Conservation (phyloP, 805 yeast species). For the Lachancea waltii region DNA sequence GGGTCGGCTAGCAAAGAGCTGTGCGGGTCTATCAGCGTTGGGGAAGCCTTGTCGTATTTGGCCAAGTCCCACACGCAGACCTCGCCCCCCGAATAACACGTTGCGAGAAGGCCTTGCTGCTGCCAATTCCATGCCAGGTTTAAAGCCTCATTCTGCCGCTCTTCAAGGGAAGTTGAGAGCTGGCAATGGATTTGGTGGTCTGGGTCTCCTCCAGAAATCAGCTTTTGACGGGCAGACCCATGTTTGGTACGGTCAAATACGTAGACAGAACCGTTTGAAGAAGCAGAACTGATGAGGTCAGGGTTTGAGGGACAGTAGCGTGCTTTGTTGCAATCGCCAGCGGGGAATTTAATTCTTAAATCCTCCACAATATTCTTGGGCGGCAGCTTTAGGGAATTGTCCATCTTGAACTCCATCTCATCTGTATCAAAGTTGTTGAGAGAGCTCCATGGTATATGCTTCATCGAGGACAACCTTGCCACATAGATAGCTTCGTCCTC, state of each 20-base stretch:
- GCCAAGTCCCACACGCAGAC: constrained; percentile 65
- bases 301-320: constrained; percentile 82
- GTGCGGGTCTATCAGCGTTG: constrained; percentile 24
- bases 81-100: constrained; percentile 59
- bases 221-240: constrained; percentile 39
- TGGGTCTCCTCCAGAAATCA: constrained; percentile 18
- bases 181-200: constrained; percentile 48
- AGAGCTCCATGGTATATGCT: constrained; percentile 31
- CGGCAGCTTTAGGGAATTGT: constrained; percentile 25
- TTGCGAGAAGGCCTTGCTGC: constrained; percentile 50
- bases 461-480: constrained; percentile 26
- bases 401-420: constrained; percentile 34
- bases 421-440: constrained; percentile 33
- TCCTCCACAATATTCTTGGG: constrained; percentile 24
- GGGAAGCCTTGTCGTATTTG: constrained; percentile 29
- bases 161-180: constrained; percentile 17
- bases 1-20: constrained; percentile 26
- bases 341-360: constrained; percentile 27
- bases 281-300: constrained; percentile 66
- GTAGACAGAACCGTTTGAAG: constrained; percentile 56
- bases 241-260: constrained; percentile 84
- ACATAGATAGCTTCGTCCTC: constrained; percentile 31
- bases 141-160: constrained; percentile 45
- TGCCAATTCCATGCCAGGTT: constrained; percentile 71
- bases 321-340: constrained; percentile 63